A percentile compares a stretch with the other conserved stretches of the same genome.
These are phyloP conservation scores for Dactylorhiza incarnata DNA, from an alignment of 106 monocot genomes.

Conservation along the genomic window DNA sequence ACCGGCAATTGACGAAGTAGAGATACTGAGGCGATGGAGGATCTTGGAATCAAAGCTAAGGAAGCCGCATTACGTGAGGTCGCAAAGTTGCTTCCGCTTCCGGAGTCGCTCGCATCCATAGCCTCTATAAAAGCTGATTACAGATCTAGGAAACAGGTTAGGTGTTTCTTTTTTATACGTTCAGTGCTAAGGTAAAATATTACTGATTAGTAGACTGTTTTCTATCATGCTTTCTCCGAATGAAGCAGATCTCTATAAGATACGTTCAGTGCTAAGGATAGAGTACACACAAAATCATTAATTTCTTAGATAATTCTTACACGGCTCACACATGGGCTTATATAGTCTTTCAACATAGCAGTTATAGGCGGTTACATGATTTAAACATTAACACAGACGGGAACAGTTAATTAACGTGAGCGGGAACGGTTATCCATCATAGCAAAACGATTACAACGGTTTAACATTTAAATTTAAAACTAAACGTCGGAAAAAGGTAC, in stretches of 20 bases:
- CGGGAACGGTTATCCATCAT: too few species aligned
- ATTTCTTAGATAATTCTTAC: too few species aligned
- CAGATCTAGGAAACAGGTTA: constrained; percentile 83
- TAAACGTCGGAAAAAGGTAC: too few species aligned
- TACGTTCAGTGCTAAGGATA: too few species aligned
- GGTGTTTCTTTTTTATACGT: background rate
- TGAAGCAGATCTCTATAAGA: background rate
- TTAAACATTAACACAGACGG: too few species aligned
- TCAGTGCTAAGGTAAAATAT: background rate
- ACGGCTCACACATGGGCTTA: too few species aligned
- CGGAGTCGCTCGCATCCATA: constrained; percentile 80
- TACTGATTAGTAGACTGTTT: background rate
- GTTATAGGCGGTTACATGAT: too few species aligned
- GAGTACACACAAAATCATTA: too few species aligned
- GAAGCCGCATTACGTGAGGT: constrained; percentile 86
- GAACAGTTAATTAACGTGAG: too few species aligned
- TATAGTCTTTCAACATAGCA: too few species aligned
- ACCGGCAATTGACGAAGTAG: background rate
- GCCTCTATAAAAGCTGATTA: constrained; percentile 87
- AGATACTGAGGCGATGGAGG: constrained; percentile 46
- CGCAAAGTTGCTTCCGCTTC: constrained; percentile 76
- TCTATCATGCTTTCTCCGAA: background rate
- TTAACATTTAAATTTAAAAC: too few species aligned
- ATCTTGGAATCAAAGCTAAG: constrained; percentile 90
- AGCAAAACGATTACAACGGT: too few species aligned